Base-by-base conservation (phyloP, 257 asterid genomes). In the Paraleonurus japonicus region DNA sequence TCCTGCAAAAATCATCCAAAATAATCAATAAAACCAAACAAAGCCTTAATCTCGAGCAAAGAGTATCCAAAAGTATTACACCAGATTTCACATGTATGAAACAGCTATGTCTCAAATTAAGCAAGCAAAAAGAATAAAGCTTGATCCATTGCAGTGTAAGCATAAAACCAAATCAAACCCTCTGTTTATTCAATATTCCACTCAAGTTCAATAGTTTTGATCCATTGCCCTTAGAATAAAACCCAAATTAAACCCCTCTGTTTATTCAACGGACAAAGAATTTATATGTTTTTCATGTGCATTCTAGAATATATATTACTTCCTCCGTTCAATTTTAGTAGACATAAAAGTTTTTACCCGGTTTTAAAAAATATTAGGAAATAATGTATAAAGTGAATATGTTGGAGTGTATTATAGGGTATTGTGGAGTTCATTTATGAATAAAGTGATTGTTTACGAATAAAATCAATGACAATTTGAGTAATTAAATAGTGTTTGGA, bases 1-100 rank as follows among this genome's bases (percentile, higher is more conserved):
- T 95, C 99, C 96, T 95, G 89, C 83, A 78, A 7, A 11, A 20
- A 22, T 30, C 6, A n/a, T 13, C 7, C 17, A 20, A 55, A 33
- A 22, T 53, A 69, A 33, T 47, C 26, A 30, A 60, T 28, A 7
- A 59, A 28, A 15, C 12, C n/a, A 11, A 26, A 58, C 15, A 10
- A 4, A 62, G 59, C 30, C 24, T 28, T 16, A 62, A 62, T 62
- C 51, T 28, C n/a, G n/a, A n/a, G n/a, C n/a, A 47, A n/a, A 9
- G 54, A 47, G 7, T 47, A 47, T 47, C 5, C 9, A 47, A 5
- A 47, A 47, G 22, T 16, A 47, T 47, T 47, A 16, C 4, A 47
- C 54, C 22, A 47, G 4, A 47, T 41, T 12, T 41, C 16, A 39
- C 47, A 45, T 45, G 4, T 15, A 20, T 45, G 54, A 47, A 47